phyloP scores from a whole-genome alignment of 1,284 basidiomycete genomes.

The Malassezia cuniculi region DNA sequence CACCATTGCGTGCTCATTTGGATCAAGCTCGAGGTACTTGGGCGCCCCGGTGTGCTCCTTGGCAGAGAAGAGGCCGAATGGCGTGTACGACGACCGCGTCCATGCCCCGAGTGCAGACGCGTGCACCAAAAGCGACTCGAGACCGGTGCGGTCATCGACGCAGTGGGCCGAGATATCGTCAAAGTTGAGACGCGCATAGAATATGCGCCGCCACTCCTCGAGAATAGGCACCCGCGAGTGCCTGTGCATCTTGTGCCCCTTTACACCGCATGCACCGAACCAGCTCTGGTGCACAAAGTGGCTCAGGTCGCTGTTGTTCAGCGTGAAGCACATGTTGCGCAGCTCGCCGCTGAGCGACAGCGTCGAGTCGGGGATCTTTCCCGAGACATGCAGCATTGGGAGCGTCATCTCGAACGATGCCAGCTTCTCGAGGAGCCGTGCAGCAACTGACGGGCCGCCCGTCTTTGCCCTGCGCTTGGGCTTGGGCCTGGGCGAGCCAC shows the following conservation, averaged over 20 bases:
- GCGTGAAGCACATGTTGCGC: slow-evolving; percentile 17
- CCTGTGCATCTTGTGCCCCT: slow-evolving; percentile 1
- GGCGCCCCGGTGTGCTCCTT: slow-evolving; percentile 5
- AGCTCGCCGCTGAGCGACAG: slow-evolving; percentile 4
- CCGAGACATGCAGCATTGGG: slow-evolving; percentile 11
- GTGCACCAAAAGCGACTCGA: slow-evolving; percentile 16
- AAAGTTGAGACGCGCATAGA: slow-evolving; percentile 17
- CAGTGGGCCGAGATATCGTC: slow-evolving; percentile 18
- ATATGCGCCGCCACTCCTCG: slow-evolving; percentile 31
- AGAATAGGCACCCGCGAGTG: not conserved
- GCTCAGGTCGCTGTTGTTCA: slow-evolving; percentile 22
- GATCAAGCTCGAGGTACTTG: slow-evolving; percentile 23
- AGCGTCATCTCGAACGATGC: slow-evolving; percentile 11
- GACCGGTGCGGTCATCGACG: slow-evolving; percentile 3
- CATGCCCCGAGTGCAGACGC: slow-evolving; percentile 16
- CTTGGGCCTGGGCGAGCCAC: not conserved
- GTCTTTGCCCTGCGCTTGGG: slow-evolving; percentile 15
- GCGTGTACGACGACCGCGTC: slow-evolving; percentile 28
- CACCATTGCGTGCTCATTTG: slow-evolving; percentile 30
- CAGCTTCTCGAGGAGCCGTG: not conserved
- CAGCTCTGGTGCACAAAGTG: slow-evolving; percentile 31
- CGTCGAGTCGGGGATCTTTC: slow-evolving; percentile 9
- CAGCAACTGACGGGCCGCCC: slow-evolving; percentile 5
- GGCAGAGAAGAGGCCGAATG: slow-evolving; percentile 29
- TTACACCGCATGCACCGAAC: slow-evolving; percentile 36